Evolutionary conservation across 805 yeast species (phyloP).

Genomic region (Candida jianshihensis): DNA sequence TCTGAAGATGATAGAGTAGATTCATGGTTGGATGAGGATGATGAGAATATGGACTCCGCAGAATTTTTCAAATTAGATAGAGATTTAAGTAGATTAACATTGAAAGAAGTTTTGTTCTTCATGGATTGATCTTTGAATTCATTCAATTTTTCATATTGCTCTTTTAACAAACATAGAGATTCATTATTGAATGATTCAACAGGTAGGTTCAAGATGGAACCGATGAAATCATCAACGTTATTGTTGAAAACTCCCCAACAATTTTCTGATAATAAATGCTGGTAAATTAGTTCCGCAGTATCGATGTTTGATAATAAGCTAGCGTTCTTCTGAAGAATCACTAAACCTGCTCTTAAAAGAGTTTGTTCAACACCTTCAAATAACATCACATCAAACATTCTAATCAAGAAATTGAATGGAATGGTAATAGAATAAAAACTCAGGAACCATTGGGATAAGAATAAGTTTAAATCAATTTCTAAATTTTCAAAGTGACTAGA

Average conservation of each 20-base stretch:
- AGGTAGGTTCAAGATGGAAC: constrained; percentile 20
- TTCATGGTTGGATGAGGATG: constrained; percentile 3
- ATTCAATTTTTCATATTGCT: constrained; percentile 1
- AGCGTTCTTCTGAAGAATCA: constrained; percentile 42
- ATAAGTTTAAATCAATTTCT: constrained; percentile 37
- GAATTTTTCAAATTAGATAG: constrained; percentile 1
- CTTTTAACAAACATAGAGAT: constrained; percentile 4
- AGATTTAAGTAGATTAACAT: constrained; percentile 5
- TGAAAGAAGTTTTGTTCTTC: constrained; percentile 10
- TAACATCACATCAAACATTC: constrained; percentile 42
- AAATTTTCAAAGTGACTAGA: constrained; percentile 33
- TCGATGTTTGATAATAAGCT: constrained; percentile 27
- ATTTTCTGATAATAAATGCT: constrained; percentile 31
- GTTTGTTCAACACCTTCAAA: constrained; percentile 49
- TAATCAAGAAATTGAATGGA: constrained; percentile 45
- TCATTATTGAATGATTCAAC: constrained; percentile 7
- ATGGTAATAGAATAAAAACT: constrained; percentile 53
- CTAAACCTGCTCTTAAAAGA: constrained; percentile 49
- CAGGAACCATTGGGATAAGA: constrained; percentile 61
- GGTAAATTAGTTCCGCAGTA: constrained; percentile 34
- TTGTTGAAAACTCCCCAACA: constrained; percentile 36
- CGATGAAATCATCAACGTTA: constrained; percentile 28
- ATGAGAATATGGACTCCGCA: constrained; percentile 7
- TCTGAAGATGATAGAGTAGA: constrained; percentile 4
- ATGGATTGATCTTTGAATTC: too few relatives aligned